Percentiles rank a stretch among this genome's conserved stretches.
Evolutionary conservation across 179 eudicot genomes (phyloP).

Genomic region (Silene noctiflora): DNA sequence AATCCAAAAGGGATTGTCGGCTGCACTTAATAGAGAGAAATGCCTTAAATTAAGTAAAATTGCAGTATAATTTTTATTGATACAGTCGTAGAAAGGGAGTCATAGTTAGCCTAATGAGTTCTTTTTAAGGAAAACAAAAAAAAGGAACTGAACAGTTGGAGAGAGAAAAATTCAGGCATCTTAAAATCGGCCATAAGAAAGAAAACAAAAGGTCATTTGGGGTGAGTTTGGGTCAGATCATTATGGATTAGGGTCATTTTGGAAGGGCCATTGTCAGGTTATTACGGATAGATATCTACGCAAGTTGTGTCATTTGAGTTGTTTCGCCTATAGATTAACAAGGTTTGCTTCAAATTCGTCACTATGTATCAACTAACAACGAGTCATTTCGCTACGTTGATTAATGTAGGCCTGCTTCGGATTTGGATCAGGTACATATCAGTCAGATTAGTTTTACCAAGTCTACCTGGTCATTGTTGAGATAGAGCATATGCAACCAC

Average conservation of each 20-base stretch:
- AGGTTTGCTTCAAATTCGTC: too few species aligned
- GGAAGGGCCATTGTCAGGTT: neutral
- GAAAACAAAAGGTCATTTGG: neutral
- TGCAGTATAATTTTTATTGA: neutral
- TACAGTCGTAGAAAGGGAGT: too few species aligned
- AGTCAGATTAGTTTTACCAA: neutral
- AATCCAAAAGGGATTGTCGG: constrained; percentile 83
- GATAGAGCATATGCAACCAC: neutral
- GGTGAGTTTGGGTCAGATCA: neutral
- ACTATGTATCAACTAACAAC: too few species aligned
- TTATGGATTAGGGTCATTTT: neutral
- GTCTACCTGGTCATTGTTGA: neutral
- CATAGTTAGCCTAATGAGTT: neutral
- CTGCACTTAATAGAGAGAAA: constrained; percentile 38
- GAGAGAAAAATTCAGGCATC: neutral
- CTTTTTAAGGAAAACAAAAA: neutral
- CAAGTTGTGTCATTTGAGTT: neutral
- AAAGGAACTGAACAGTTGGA: neutral
- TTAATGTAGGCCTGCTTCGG: neutral
- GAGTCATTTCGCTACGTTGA: neutral
- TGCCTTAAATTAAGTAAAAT: neutral
- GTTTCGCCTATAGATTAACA: too few species aligned
- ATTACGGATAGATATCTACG: neutral
- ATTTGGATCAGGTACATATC: neutral
- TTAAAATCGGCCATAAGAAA: neutral